Percentiles rank a stretch among this genome's conserved stretches.
Evolutionary conservation across 257 asterid genomes (phyloP).

Genomic region (Salvia miltiorrhiza): DNA sequence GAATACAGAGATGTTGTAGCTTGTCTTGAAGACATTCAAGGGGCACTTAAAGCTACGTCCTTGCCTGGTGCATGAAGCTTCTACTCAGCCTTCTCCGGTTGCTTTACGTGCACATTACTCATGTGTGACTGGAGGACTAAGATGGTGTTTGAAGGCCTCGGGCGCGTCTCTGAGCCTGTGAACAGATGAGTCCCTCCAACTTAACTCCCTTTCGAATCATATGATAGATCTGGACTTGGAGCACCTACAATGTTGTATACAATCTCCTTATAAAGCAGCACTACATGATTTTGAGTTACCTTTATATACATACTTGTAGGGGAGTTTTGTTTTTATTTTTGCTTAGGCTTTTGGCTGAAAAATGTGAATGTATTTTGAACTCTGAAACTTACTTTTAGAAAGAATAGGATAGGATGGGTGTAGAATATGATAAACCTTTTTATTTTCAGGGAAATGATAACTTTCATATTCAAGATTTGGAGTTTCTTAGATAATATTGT

Average conservation of each 20-base stretch:
- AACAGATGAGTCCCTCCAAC: no score
- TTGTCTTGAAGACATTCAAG: slow-evolving; percentile 65
- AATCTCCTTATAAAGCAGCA: not conserved
- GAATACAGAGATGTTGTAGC: slow-evolving; percentile 54
- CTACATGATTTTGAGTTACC: not conserved
- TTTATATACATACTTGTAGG: not conserved
- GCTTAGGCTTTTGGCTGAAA: no score
- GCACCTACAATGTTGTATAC: not conserved
- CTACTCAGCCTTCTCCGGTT: not conserved
- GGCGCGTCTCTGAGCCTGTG: not conserved
- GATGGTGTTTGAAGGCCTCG: not conserved
- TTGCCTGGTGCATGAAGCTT: slow-evolving; percentile 28
- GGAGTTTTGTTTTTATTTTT: no score
- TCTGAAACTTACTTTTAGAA: no score
- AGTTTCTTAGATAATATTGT: no score
- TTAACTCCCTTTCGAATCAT: no score
- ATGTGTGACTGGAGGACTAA: not conserved
- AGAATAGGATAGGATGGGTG: no score
- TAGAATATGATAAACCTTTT: no score
- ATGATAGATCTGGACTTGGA: not conserved
- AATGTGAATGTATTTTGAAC: no score
- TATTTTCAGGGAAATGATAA: no score
- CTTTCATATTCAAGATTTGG: no score
- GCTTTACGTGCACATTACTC: not conserved
- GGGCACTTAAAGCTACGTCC: slow-evolving; percentile 35